phyloP scores from a whole-genome alignment of 352 stramenopile species.

The Phytophthora niederhauseri region DNA sequence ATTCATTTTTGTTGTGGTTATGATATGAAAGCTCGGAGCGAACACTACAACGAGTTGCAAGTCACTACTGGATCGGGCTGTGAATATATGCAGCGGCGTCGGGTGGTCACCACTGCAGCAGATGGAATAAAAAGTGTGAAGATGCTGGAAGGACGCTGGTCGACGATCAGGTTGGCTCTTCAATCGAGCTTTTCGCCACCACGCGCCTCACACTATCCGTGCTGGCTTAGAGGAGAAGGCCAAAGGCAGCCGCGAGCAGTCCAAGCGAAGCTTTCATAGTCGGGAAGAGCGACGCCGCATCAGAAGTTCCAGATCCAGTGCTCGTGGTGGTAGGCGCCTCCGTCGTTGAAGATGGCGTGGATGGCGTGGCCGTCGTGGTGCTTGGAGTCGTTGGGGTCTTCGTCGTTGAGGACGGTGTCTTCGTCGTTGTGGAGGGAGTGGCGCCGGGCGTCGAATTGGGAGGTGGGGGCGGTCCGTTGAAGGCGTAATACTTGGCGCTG shows the following conservation, averaged over 20 bases:
- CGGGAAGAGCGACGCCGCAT: background rate
- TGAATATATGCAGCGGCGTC: background rate
- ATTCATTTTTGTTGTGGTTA: background rate
- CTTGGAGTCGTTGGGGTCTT: background rate
- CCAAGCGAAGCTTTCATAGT: background rate
- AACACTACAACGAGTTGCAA: background rate
- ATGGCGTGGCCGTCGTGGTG: background rate
- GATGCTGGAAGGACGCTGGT: background rate
- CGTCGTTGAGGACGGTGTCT: background rate
- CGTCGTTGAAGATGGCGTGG: slow-evolving; percentile 3
- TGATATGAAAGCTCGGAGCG: background rate
- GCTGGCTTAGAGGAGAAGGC: background rate
- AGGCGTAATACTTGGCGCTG: background rate
- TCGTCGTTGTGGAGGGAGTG: background rate
- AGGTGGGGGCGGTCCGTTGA: background rate
- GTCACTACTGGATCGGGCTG: background rate
- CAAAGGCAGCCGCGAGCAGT: background rate
- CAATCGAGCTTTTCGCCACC: background rate
- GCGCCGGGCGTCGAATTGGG: background rate
- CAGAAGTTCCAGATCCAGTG: background rate
- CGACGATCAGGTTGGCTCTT: background rate
- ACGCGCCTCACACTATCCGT: background rate
- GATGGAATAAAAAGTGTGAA: background rate
- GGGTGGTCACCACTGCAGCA: background rate
- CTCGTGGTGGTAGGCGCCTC: background rate